Evolutionary conservation across 495 filamentous ascomycete species (phyloP), one percentile per base, ranked within the genome.

Genomic region (Cercophora scortea): DNA sequence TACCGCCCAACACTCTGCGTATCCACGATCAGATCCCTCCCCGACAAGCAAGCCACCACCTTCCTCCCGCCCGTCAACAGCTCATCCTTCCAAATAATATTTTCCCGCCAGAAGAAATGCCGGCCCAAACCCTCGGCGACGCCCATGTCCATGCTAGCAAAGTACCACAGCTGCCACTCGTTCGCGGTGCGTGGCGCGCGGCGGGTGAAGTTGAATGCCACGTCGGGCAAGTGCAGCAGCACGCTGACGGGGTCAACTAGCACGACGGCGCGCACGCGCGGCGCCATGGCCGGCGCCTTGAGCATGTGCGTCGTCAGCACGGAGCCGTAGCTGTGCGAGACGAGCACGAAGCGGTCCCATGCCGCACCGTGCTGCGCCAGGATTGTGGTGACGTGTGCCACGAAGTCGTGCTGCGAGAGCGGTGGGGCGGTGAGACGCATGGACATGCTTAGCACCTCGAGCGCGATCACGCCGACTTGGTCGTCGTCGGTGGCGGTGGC

Each of bases 141-240:
- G 9, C 79, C 78, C 44, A 80, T 73, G 60, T 87, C 84, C 63
- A 72, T 85, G 38, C 73, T 79, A 8, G 79, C 83, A 59, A 87
- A 86, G 60, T 83, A 87, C 64, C 80, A 80, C 36, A 87, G 70
- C 64, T 82, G 78, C 66, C 78, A 75, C 64, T 87, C 82, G 55
- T 83, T 85, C 4, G 84, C 82, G 19, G 48, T 49, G 32, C 46
- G 64, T 0, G 84, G 83, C 42, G 62, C 62, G 4, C 84, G 73
- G 32, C 70, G 60, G 11, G 78, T 83, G 59, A 87, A 87, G 59
- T 87, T 87, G 71, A 81, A 87, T n/a, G 82, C 82, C 40, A 87
- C 81, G 53, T 84, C 75, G 19, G 84, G 84, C 10, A 84, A 65
- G 61, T 87, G 84, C 34, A 87, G 69, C 17, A 85, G 56, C 32